Base-by-base conservation (phyloP, 768 basidiomycete species). In the Pleurotus giganteus region DNA sequence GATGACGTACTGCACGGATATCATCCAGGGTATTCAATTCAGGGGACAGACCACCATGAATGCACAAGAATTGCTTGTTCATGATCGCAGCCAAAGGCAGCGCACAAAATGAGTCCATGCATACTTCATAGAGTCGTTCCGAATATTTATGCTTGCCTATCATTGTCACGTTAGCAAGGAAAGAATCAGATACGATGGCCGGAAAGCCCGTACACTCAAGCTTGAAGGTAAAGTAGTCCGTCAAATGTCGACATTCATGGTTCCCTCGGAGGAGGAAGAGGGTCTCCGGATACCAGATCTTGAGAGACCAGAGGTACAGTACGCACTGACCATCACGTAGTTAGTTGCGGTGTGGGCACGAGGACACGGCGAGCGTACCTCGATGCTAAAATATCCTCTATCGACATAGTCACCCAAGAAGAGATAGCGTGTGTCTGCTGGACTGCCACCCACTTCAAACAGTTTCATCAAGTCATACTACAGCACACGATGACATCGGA, bases 21-120 rank as follows among this genome's bases (percentile, higher is more conserved):
- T 99, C 97, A 64, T 99, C 96, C 43, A 99, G 81, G 3, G 96
- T 98, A 60, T 93, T 86, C 34, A 99, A 74, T 67, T 99, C 97
- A 0, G 97, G 97, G 0, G 92, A 95, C 12, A 99, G 78, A 15
- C 97, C 97, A 27, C 97, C 97, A 58, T 99, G 97, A 57, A 98
- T 97, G 71, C 96, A 99, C 47, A 98, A 76, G 71, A 99, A 99
- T 71, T 98, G 97, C 68, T 98, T 98, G 78, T 99, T 99, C 96
- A 98, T 98, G 65, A 99, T 71, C 28, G 97, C 97, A 1, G 96
- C 96, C 7, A 99, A 81, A 2, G 97, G 97, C 0, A 99, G 81
- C 0, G 90, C 81, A 67, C 95, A 98, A 77, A 99, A 98, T 0
- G 92, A 92, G 26, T 97, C 91, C 94, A 98, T 96, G 80, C 92